These are phyloP conservation scores for Colletotrichum limetticola DNA, from an alignment of 2,329 filamentous ascomycete species.

Conservation along the genomic window DNA sequence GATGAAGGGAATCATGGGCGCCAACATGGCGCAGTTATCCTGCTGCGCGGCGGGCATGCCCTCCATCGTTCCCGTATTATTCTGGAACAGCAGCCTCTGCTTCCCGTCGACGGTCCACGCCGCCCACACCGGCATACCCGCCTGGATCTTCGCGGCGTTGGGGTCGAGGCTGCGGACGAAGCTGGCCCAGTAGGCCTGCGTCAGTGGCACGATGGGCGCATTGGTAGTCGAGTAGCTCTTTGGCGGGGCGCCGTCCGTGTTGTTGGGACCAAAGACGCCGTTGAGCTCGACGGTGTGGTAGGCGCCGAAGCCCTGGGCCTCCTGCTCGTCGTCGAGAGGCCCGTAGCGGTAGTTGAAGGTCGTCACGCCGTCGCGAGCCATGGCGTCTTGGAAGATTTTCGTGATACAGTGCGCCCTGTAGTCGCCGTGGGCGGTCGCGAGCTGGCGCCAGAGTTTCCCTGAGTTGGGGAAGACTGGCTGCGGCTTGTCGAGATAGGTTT, in stretches of 20 bases:
- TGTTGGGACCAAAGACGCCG: constrained; percentile 74
- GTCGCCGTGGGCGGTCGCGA: constrained; percentile 48
- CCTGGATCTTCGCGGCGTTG: constrained; percentile 60
- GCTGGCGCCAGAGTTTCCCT: constrained; percentile 51
- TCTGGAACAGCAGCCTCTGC: constrained; percentile 55
- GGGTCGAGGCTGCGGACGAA: constrained; percentile 76
- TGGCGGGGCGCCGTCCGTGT: constrained; percentile 61
- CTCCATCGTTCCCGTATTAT: constrained; percentile 54
- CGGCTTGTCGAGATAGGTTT: constrained; percentile 49
- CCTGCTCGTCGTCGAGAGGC: constrained; percentile 67
- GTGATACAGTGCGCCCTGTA: constrained; percentile 49
- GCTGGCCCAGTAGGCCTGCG: constrained; percentile 79
- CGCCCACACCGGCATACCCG: constrained; percentile 61
- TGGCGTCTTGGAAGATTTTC: constrained; percentile 42
- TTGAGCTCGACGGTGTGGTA: constrained; percentile 74
- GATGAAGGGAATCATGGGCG: constrained; percentile 39
- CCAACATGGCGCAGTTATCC: constrained; percentile 40
- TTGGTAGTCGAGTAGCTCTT: constrained; percentile 68
- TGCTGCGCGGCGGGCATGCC: constrained; percentile 39
- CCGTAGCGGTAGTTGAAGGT: constrained; percentile 78
- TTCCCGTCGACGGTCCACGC: constrained; percentile 46
- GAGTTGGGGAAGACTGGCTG: constrained; percentile 42
- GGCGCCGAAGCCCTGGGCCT: constrained; percentile 68
- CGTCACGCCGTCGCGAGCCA: constrained; percentile 45
- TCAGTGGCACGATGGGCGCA: constrained; percentile 64